Evolutionary conservation across 2,329 filamentous ascomycete genomes (phyloP), one percentile per base, ranked within the genome.

Genomic region (Cytospora leucostoma): DNA sequence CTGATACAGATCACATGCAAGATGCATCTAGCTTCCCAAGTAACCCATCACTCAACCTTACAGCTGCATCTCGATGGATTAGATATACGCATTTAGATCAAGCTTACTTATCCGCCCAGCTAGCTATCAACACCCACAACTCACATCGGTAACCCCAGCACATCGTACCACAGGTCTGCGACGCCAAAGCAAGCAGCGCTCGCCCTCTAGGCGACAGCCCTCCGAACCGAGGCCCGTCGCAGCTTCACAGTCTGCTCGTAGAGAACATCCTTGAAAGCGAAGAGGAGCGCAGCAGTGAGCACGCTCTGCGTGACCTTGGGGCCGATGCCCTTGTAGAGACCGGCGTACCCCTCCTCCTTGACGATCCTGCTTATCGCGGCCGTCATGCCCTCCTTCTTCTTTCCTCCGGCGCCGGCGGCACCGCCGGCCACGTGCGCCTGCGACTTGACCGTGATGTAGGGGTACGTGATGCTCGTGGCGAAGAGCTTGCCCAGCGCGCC

Each of bases 391-490:
- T 96, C 90, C 77, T 90, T 90, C 67, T 87, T 88, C n/a, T 85
- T 84, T 10, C 65, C 67, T 67, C 87, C 87, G 19, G 86, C 84
- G 10, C 67, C 67, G 67, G 87, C 88, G 71, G 87, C 87, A 27
- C 59, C 56, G 66, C 84, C 88, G 34, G 93, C 92, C 66, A 99
- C 92, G 76, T 99, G 95, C 87, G 97, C 97, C 74, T 92, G 87
- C 78, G 93, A 96, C 88, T 99, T 99, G 72, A 99, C 90, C 5
- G 95, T 99, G 75, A 99, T 98, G 75, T 99, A 99, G 12, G 95
- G 95, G 77, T 99, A 99, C 7, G 95, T 99, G 72, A 98, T 91
- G 66, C 84, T 88, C 3, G 95, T 99, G 32, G 95, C 95, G 66
- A 97, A 88, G 67, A 99, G 83, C 84, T 99, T 99, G 76, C 95